Evolutionary conservation across 345 rosid species (phyloP).

Genomic region (Dimocarpus longan): DNA sequence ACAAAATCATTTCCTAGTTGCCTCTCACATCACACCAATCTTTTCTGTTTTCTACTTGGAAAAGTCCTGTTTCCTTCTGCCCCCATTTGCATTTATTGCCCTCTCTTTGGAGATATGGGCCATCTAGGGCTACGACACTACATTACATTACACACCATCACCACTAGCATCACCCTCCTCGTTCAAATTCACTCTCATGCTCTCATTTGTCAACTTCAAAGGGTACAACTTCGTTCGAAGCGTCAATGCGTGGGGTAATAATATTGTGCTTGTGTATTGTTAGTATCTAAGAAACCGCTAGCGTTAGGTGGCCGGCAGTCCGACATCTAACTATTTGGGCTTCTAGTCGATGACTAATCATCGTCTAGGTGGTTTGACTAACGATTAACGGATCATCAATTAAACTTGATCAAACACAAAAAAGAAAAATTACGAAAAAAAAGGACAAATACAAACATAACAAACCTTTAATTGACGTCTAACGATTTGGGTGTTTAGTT

Average conservation of each 20-base stretch:
- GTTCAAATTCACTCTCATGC: not conserved
- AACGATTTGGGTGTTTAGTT: no score
- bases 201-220: constrained; percentile 32
- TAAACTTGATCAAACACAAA: no score
- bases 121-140: constrained; percentile 22
- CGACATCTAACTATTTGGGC: no score
- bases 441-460: no score
- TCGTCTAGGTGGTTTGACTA: no score
- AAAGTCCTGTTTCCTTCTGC: constrained; percentile 31
- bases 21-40: constrained; percentile 31
- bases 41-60: constrained; percentile 25
- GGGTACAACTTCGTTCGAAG: constrained; percentile 32
- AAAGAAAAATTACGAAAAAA: no score
- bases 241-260: constrained; percentile 4
- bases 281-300: no score
- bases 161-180: constrained; percentile 6
- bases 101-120: constrained; percentile 32
- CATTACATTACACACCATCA: constrained; percentile 10
- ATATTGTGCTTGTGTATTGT: not conserved
- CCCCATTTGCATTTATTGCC: constrained; percentile 26
- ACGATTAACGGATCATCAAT: no score
- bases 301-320: no score
- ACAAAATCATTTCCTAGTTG: constrained; percentile 45
- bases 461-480: no score
- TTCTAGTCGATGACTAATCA: no score